A percentile compares a stretch with the other conserved stretches of the same genome.
Evolutionary conservation across 306 rosid species (phyloP).

Genomic region (Styphnolobium japonicum): DNA sequence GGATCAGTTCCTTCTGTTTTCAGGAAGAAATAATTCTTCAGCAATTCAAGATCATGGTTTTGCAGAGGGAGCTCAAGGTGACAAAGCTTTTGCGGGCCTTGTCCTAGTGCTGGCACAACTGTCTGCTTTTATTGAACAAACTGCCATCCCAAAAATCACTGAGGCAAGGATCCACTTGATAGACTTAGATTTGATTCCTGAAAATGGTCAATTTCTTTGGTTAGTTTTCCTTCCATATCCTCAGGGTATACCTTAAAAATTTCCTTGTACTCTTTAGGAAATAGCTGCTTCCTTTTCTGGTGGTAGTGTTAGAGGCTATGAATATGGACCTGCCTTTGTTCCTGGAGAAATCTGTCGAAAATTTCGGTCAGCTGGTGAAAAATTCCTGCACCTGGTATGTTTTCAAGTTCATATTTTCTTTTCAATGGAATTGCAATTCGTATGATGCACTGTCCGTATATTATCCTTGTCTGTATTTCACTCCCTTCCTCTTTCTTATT

Average conservation of each 20-base stretch:
- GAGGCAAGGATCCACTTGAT: slow-evolving; percentile 60
- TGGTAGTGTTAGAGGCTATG: slow-evolving; percentile 74
- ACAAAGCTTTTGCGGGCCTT: slow-evolving; percentile 74
- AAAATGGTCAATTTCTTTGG: slow-evolving; percentile 20
- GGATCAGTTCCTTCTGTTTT: slow-evolving; percentile 57
- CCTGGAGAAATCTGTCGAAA: slow-evolving; percentile 82
- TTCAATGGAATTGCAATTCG: slow-evolving; percentile 15
- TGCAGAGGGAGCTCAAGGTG: slow-evolving; percentile 60
- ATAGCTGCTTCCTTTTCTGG: slow-evolving; percentile 84
- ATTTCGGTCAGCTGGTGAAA: slow-evolving; percentile 79
- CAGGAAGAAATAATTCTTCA: slow-evolving; percentile 60
- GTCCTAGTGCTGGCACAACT: slow-evolving; percentile 85
- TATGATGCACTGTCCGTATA: neutral
- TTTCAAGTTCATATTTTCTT: slow-evolving; percentile 23
- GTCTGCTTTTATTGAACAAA: slow-evolving; percentile 83
- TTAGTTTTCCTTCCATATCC: slow-evolving; percentile 22
- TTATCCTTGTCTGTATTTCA: neutral
- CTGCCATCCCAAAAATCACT: slow-evolving; percentile 82
- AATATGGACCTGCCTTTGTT: slow-evolving; percentile 78
- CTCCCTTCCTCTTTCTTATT: neutral
- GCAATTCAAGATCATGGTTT: slow-evolving; percentile 55
- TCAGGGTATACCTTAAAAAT: slow-evolving; percentile 25
- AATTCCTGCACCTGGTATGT: slow-evolving; percentile 76
- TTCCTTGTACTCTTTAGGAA: slow-evolving; percentile 58
- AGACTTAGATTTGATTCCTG: slow-evolving; percentile 15